These are phyloP conservation scores for Venturia nashicola DNA, from an alignment of 2,329 filamentous ascomycete species.

Conservation along the genomic window DNA sequence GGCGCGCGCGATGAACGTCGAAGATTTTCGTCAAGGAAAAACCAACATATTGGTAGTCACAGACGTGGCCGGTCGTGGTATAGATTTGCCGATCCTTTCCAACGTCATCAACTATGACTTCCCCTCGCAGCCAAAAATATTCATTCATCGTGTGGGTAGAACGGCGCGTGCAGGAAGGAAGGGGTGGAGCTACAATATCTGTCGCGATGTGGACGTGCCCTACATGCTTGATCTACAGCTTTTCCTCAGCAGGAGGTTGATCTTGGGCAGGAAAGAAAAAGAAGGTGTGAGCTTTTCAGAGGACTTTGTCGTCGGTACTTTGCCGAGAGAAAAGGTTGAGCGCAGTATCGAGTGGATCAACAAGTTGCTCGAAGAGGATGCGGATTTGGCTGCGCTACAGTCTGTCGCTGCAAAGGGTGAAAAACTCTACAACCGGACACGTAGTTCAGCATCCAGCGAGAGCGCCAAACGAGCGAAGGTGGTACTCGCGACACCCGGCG, in stretches of 20 bases:
- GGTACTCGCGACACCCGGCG: slow-evolving; percentile 55
- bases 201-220: slow-evolving; percentile 76
- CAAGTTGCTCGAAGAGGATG: slow-evolving; percentile 62
- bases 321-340: slow-evolving; percentile 64
- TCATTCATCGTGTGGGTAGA: slow-evolving; percentile 88
- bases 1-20: slow-evolving; percentile 81
- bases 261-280: slow-evolving; percentile 55
- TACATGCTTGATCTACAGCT: slow-evolving; percentile 91
- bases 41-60: slow-evolving; percentile 91
- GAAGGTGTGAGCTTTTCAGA: slow-evolving; percentile 59
- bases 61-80: slow-evolving; percentile 90
- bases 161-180: slow-evolving; percentile 86
- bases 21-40: slow-evolving; percentile 73
- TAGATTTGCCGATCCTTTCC: slow-evolving; percentile 89
- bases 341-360: slow-evolving; percentile 69
- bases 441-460: slow-evolving; percentile 79
- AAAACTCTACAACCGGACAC: slow-evolving; percentile 79
- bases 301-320: slow-evolving; percentile 69
- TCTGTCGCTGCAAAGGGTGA: slow-evolving; percentile 77
- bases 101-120: slow-evolving; percentile 99
- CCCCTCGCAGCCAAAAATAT: slow-evolving; percentile 90
- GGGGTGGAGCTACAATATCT: slow-evolving; percentile 91
- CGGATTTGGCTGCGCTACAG: slow-evolving; percentile 60
- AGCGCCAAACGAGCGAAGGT: slow-evolving; percentile 81
- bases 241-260: slow-evolving; percentile 74